Evolutionary conservation across 176 grass and related monocot species (phyloP).

Genomic region (Echinochloa phyllopogon): DNA sequence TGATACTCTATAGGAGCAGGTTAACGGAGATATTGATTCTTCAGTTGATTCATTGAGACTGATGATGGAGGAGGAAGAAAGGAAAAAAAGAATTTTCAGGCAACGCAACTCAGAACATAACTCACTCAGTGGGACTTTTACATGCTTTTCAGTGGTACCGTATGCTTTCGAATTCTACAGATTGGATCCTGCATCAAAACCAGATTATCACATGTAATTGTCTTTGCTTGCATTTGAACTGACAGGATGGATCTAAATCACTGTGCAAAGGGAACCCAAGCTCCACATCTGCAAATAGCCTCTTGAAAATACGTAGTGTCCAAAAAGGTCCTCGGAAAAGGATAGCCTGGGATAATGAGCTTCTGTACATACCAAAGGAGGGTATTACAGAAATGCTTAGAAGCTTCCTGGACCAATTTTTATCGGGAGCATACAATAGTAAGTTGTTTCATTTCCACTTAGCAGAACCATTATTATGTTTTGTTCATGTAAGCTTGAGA

Average conservation of each 20-base stretch:
- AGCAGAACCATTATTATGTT: slow-evolving; percentile 29
- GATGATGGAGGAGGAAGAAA: slow-evolving; percentile 73
- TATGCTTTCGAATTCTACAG: slow-evolving; percentile 16
- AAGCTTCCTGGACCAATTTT: slow-evolving; percentile 81
- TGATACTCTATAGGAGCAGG: slow-evolving; percentile 40
- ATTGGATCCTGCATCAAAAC: slow-evolving; percentile 33
- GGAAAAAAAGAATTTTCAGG: slow-evolving; percentile 54
- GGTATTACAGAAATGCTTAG: slow-evolving; percentile 62
- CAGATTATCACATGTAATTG: slow-evolving; percentile 16
- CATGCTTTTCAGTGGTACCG: slow-evolving; percentile 63
- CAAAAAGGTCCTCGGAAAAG: slow-evolving; percentile 85
- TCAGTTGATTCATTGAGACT: slow-evolving; percentile 69
- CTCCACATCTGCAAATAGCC: slow-evolving; percentile 60
- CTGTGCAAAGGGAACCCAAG: slow-evolving; percentile 80
- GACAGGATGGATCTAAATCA: slow-evolving; percentile 91
- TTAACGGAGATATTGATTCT: slow-evolving; percentile 55
- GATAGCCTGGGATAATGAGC: slow-evolving; percentile 83
- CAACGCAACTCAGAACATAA: slow-evolving; percentile 49
- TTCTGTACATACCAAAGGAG: slow-evolving; percentile 63
- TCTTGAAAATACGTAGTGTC: slow-evolving; percentile 71
- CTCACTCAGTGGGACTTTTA: slow-evolving; percentile 72
- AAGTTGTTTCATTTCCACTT: slow-evolving; percentile 30
- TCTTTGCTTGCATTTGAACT: slow-evolving; percentile 38
- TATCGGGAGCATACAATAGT: slow-evolving; percentile 98
- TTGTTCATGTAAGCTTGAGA: slow-evolving; percentile 28